phyloP scores from a whole-genome alignment of 192 early-diverging fungal genomes.

The Endogone sp. region DNA sequence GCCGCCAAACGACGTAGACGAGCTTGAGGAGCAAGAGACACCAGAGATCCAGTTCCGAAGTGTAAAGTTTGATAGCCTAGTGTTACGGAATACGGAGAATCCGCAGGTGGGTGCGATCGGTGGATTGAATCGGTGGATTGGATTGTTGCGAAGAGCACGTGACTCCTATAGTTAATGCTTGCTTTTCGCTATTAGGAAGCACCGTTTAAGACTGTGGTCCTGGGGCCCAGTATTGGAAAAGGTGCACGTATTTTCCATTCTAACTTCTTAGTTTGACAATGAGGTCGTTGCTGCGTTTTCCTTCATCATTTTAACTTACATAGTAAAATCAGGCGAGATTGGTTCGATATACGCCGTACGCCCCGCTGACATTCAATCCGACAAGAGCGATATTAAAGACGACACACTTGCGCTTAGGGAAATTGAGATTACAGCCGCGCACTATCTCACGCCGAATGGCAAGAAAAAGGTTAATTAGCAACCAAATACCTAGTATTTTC shows the following conservation, averaged over 20 bases:
- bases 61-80: not conserved
- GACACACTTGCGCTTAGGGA: slow-evolving; percentile 3
- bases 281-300: too few species aligned
- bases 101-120: not conserved
- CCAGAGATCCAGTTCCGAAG: not conserved
- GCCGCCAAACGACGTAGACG: not conserved
- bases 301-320: not conserved
- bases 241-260: slow-evolving; percentile 19
- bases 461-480: slow-evolving; percentile 34
- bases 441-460: slow-evolving; percentile 47
- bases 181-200: slow-evolving; percentile 13
- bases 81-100: not conserved
- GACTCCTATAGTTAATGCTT: not conserved
- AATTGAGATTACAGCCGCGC: slow-evolving; percentile 36
- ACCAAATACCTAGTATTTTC: too few species aligned
- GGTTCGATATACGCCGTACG: not conserved
- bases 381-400: not conserved
- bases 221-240: slow-evolving; percentile 30
- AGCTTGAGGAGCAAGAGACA: not conserved
- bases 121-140: too few species aligned
- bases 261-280: slow-evolving; percentile 30
- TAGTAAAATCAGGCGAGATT: not conserved
- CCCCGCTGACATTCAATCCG: not conserved
- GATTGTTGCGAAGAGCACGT: too few species aligned
- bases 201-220: slow-evolving; percentile 22